Evolutionary conservation across 2,329 filamentous ascomycete genomes (phyloP), one percentile per base, ranked within the genome.

Genomic region (Pseudogymnoascus sp.): DNA sequence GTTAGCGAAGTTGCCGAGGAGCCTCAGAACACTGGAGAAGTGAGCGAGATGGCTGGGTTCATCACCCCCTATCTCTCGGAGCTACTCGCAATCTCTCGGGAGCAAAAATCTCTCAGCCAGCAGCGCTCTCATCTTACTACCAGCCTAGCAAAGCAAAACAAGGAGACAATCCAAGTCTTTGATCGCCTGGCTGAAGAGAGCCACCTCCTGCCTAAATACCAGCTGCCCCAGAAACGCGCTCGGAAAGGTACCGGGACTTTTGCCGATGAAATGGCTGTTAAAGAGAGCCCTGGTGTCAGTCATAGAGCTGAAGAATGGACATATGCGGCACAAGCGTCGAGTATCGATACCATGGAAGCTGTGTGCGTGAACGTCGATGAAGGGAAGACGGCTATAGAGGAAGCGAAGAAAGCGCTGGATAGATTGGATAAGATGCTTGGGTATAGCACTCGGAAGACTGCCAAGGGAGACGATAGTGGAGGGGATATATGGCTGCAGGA

Each of bases 171-270:
- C 60, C 79, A 82, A 69, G 70, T 74, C 1, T 73, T 88, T 6
- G 78, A 79, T 58, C 82, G 80, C 62, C 74, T 88, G 2, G 78
- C 80, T 9, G 81, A 87, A 58, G 84, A 87, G 69, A 88, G 85
- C 67, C 83, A 85, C 65, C 74, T 88, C 13, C 76, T 88, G 10
- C 80, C 80, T 1, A 73, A 76, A 7, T 78, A 85, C 65, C 79
- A 82, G 0, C 73, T 77, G 66, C 75, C 78, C 2, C 71, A 69
- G 17, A 69, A 71, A 2, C 63, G 63, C 5, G 25, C 58, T 17
- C 63, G 58, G 9, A 63, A 67, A 41, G 59, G 64, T 5, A 69
- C 64, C 15, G 64, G 65, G 5, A 73, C 75, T 21, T 72, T 73
- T n/a, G 76, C 77, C 42, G 76, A 81, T 59, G 76, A 74, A n/a